These are phyloP conservation scores for Trichoderma citrinoviride DNA, from an alignment of 2,329 filamentous ascomycete genomes.

Conservation along the genomic window DNA sequence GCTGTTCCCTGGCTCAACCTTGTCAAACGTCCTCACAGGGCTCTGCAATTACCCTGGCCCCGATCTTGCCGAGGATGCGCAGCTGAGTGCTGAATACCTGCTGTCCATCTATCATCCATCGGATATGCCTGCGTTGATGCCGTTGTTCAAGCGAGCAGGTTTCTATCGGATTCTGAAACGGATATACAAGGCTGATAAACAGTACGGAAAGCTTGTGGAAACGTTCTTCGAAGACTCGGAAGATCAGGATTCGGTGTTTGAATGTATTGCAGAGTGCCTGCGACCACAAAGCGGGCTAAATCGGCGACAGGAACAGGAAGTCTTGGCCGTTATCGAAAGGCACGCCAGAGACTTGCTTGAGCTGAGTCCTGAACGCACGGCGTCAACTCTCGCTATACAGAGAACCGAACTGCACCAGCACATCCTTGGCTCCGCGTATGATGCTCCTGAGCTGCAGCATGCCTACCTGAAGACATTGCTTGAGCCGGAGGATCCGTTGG, in stretches of 20 bases:
- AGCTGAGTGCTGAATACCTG: slow-evolving; percentile 94
- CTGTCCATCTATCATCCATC: slow-evolving; percentile 91
- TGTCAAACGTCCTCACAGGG: slow-evolving; percentile 76
- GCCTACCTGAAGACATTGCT: slow-evolving; percentile 74
- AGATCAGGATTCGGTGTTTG: slow-evolving; percentile 72
- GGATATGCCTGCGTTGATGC: slow-evolving; percentile 72
- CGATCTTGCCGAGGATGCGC: slow-evolving; percentile 86
- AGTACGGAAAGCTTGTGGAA: slow-evolving; percentile 74
- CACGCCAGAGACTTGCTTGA: slow-evolving; percentile 65
- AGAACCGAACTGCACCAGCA: slow-evolving; percentile 64
- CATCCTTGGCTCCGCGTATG: slow-evolving; percentile 60
- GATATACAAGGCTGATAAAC: slow-evolving; percentile 74
- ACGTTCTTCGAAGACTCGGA: slow-evolving; percentile 83
- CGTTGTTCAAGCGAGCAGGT: slow-evolving; percentile 71
- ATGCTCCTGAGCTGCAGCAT: slow-evolving; percentile 65
- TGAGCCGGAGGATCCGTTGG: slow-evolving; percentile 52
- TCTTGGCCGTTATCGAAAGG: slow-evolving; percentile 63
- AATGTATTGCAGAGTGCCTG: slow-evolving; percentile 73
- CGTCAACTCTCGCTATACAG: slow-evolving; percentile 60
- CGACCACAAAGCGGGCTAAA: slow-evolving; percentile 60
- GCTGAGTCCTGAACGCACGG: slow-evolving; percentile 64
- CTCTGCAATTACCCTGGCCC: slow-evolving; percentile 80
- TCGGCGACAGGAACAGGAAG: slow-evolving; percentile 68
- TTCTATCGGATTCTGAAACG: slow-evolving; percentile 93
- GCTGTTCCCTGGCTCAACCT: slow-evolving; percentile 78